phyloP scores from a whole-genome alignment of 441 rosid genomes.

The Brassica hybrid region DNA sequence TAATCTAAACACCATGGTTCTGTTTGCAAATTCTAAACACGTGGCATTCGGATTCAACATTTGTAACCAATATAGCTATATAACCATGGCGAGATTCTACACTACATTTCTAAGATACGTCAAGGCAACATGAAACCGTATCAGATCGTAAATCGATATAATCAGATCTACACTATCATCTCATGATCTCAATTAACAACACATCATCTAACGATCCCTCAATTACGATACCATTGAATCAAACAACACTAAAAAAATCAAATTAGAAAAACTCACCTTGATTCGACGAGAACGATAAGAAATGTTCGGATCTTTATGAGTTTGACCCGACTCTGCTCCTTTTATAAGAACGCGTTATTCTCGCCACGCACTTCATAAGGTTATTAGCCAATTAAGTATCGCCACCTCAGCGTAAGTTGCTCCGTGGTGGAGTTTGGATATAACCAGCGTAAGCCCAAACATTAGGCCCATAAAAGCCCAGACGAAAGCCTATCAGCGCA shows the following conservation, averaged over 20 bases:
- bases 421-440: neutral
- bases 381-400: neutral
- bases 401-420: slow-evolving; percentile 28
- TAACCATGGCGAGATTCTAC: neutral
- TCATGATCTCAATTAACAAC: slow-evolving; percentile 26
- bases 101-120: too few relatives aligned
- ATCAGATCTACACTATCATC: too few relatives aligned
- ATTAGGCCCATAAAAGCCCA: slow-evolving; percentile 2
- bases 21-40: neutral
- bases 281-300: slow-evolving; percentile 20
- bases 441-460: neutral
- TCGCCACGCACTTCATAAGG: slow-evolving; percentile 26
- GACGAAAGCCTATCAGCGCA: neutral
- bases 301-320: neutral
- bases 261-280: slow-evolving; percentile 19
- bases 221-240: too few relatives aligned
- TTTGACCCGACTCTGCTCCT: slow-evolving; percentile 11
- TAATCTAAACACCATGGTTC: neutral
- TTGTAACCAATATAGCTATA: neutral
- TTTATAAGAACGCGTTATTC: slow-evolving; percentile 22
- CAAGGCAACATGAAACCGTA: too few relatives aligned
- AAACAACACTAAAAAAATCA: neutral
- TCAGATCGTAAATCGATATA: too few relatives aligned
- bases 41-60: neutral
- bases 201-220: slow-evolving; percentile 22